Evolutionary conservation across 2,329 filamentous ascomycete species (phyloP), one percentile per base, ranked within the genome.

Genomic region (Alternaria sp.): DNA sequence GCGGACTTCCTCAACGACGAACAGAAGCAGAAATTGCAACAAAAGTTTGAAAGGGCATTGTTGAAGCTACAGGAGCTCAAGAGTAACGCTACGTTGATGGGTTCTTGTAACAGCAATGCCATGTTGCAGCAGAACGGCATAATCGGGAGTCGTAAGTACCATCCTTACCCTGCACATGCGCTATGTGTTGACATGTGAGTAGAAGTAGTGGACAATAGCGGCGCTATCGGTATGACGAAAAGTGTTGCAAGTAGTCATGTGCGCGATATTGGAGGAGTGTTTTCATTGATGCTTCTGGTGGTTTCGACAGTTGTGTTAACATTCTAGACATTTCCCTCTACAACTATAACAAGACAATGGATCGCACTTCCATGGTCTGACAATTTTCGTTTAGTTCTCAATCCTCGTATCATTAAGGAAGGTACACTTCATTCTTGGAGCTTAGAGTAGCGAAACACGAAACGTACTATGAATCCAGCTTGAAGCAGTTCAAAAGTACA

Each of bases 21-120:
- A 56, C 57, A 68, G 17, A 53, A 69, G 11, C 71, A 70, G 23
- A 60, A 57, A 1, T 51, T 70, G n/a, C 54, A 56, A 11, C 69
- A 70, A 52, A 62, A 72, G 29, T 56, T 70, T 60, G 73, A 69
- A 10, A 58, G 66, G 28, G 71, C 71, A 6, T 62, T 61, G 13
- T 52, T 67, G 26, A 67, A 71, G 60, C 56, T 75, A 29, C 54
- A 70, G 56, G 37, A 58, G 26, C 28, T 75, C 46, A 58, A 64
- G 44, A 50, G 51, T 10, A 74, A 75, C 41, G 65, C 60, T n/a
- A 75, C 73, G 1, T 60, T 75, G 5, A 54, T 67, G 28, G 60
- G 56, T 11, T 41, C 70, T 24, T 75, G 72, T 39, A 28, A 26
- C 1, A 23, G 39, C 9, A 31, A 60, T 39, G 13, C 34, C 8